Evolutionary conservation across 331 rosid genomes (phyloP).

Genomic region (Saraca asoca): DNA sequence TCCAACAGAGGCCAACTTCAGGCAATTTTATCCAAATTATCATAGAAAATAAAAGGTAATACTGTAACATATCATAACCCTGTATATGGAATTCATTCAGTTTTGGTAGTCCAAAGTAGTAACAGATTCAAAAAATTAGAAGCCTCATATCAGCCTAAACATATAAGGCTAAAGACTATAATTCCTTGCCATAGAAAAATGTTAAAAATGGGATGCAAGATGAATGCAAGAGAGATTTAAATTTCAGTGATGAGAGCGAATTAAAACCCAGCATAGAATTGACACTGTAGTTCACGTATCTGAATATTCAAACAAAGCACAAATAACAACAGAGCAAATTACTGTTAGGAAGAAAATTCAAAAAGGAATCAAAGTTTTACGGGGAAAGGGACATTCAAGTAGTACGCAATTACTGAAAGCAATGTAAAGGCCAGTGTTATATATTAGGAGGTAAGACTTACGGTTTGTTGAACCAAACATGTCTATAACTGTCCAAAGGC

Average conservation of each 20-base stretch:
- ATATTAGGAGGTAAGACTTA: slow-evolving; percentile 42
- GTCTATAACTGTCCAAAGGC: slow-evolving; percentile 31
- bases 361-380: neutral
- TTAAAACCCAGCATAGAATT: neutral
- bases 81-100: neutral
- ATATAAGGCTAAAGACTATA: neutral
- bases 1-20: neutral
- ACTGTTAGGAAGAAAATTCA: neutral
- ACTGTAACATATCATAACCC: neutral
- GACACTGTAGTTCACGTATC: neutral
- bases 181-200: no score
- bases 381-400: neutral
- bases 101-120: neutral
- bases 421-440: slow-evolving; percentile 4
- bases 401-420: neutral
- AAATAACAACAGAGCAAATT: neutral
- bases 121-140: neutral
- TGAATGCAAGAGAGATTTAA: neutral
- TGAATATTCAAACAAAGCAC: no score
- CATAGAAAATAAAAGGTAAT: neutral
- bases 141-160: neutral
- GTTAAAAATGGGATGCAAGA: no score
- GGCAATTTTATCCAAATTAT: slow-evolving; percentile 20
- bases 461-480: slow-evolving; percentile 87
- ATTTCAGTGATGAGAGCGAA: neutral